These are phyloP conservation scores for Tremella mesenterica DNA, from an alignment of 768 basidiomycete genomes.

Conservation along the genomic window DNA sequence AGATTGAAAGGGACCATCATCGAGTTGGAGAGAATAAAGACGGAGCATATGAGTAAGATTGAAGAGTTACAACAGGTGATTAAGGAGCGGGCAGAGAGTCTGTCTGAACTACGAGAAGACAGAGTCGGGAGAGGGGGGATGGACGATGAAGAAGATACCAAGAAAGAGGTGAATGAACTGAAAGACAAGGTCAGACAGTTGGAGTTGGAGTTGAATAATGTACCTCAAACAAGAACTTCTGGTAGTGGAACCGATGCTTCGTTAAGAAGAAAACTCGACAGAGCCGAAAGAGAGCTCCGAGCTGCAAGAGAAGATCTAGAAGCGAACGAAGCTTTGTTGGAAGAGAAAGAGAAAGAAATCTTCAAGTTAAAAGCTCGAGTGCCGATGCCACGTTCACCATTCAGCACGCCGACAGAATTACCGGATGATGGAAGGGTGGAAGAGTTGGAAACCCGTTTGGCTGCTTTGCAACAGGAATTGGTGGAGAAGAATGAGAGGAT, in stretches of 20 bases:
- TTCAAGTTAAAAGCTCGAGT: neutral
- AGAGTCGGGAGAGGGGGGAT: too few species aligned
- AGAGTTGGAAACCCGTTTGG: neutral
- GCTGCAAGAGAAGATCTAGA: constrained; percentile 3
- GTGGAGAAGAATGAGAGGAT: neutral
- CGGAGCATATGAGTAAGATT: constrained; percentile 1
- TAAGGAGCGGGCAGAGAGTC: neutral
- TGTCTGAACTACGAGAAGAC: too few species aligned
- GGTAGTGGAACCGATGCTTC: neutral
- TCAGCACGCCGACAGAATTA: neutral
- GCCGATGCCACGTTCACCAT: neutral
- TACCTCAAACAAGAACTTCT: neutral
- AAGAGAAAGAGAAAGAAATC: constrained; percentile 8
- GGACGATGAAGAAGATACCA: neutral
- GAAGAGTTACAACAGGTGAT: neutral
- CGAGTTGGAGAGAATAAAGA: constrained; percentile 16
- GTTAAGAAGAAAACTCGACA: neutral
- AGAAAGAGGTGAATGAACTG: constrained; percentile 3
- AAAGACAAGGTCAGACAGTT: constrained; percentile 7
- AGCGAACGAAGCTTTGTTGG: neutral
- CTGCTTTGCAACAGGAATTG: neutral
- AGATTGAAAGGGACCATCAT: constrained; percentile 13
- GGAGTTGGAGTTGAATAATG: neutral
- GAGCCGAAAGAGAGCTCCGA: neutral
- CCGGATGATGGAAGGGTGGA: neutral